These are phyloP conservation scores for Yamadazyma oceani DNA, from an alignment of 1,139 yeast genomes.

Conservation along the genomic window DNA sequence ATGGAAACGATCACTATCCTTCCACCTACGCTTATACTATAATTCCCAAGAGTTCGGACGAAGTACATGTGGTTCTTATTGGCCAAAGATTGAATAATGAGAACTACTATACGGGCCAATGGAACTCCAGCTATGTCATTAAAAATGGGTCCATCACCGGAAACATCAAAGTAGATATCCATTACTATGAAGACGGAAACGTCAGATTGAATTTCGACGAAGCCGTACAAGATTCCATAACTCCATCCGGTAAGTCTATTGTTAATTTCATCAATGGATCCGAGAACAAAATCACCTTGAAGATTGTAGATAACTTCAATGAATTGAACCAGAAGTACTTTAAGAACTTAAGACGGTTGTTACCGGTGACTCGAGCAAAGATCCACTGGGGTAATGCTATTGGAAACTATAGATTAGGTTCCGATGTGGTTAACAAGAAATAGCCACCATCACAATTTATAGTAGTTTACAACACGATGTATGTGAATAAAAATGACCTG, in stretches of 20 bases:
- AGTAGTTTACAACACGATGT: constrained; percentile 3
- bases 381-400: constrained; percentile 95
- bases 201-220: constrained; percentile 70
- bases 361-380: constrained; percentile 88
- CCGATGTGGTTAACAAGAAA: constrained; percentile 60
- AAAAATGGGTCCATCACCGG: constrained; percentile 49
- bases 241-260: constrained; percentile 26
- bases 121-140: constrained; percentile 69
- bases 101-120: constrained; percentile 88
- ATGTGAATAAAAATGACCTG: too few species aligned
- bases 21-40: constrained; percentile 48
- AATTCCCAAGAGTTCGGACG: constrained; percentile 33
- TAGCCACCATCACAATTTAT: constrained; percentile 5
- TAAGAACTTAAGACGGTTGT: constrained; percentile 82
- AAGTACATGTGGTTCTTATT: constrained; percentile 49
- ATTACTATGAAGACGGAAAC: constrained; percentile 95
- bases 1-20: constrained; percentile 54
- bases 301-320: constrained; percentile 62
- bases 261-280: constrained; percentile 52
- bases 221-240: constrained; percentile 23
- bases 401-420: constrained; percentile 85
- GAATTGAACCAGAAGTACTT: constrained; percentile 78
- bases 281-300: constrained; percentile 64
- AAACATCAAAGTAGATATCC: constrained; percentile 66
- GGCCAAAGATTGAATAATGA: constrained; percentile 74